Evolutionary conservation across 2,329 filamentous ascomycete species (phyloP).

Genomic region (Dactylellina cionopaga): DNA sequence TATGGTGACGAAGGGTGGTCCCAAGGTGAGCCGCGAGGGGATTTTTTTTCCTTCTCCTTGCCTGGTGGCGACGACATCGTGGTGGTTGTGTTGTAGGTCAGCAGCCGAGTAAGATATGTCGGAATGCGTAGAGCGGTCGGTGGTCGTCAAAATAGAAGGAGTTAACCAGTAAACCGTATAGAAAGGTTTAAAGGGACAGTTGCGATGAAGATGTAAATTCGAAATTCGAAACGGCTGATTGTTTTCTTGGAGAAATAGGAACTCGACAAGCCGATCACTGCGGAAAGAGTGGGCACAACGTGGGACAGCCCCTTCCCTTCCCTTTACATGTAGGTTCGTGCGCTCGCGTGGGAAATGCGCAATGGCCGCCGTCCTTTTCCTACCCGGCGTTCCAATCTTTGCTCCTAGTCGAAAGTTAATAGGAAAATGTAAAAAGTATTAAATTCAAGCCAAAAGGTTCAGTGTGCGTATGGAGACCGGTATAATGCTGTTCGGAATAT

Average conservation of each 20-base stretch:
- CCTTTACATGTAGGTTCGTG: background rate
- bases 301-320: slow-evolving; percentile 5
- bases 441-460: no score
- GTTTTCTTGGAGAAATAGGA: background rate
- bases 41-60: slow-evolving; percentile 28
- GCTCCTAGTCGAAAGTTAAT: no score
- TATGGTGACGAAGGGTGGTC: no score
- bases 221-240: no score
- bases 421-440: no score
- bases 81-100: no score
- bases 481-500: no score
- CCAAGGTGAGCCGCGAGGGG: slow-evolving; percentile 32
- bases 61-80: slow-evolving; percentile 48
- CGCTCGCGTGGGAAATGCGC: slow-evolving; percentile 30
- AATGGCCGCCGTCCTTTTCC: background rate
- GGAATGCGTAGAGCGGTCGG: background rate
- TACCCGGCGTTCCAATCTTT: background rate
- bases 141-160: background rate
- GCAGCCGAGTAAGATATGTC: background rate
- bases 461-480: no score
- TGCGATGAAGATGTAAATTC: background rate
- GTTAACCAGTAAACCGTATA: background rate
- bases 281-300: slow-evolving; percentile 2
- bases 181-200: background rate
- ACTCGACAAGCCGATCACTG: slow-evolving; percentile 3